These are phyloP conservation scores for Cystobasidiopsis lactophilus DNA, from an alignment of 768 basidiomycete species.

Conservation along the genomic window DNA sequence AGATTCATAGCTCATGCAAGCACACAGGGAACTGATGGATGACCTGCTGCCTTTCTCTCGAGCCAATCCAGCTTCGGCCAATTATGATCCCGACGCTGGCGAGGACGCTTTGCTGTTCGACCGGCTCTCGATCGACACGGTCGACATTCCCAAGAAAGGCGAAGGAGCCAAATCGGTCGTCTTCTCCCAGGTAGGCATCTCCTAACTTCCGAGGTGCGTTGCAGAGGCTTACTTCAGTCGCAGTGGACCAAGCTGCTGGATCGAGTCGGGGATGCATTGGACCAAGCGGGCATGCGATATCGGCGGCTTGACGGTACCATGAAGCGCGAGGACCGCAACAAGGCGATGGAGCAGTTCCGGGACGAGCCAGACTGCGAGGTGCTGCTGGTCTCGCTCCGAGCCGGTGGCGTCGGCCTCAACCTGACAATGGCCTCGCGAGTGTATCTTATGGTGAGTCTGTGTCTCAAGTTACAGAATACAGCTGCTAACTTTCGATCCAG, in stretches of 20 bases:
- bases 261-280: conserved; percentile 30
- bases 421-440: conserved; percentile 81
- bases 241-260: conserved; percentile 13
- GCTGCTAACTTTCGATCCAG: not conserved
- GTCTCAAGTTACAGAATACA: not conserved
- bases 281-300: conserved; percentile 70
- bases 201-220: too few species aligned
- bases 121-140: conserved; percentile 28
- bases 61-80: conserved; percentile 61
- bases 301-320: conserved; percentile 91
- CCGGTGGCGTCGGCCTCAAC: conserved; percentile 91
- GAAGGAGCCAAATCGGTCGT: conserved; percentile 62
- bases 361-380: conserved; percentile 78
- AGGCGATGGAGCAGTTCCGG: conserved; percentile 80
- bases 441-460: conserved; percentile 55
- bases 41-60: conserved; percentile 65
- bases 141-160: conserved; percentile 12
- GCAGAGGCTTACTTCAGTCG: conserved; percentile 23
- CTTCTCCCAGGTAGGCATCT: conserved; percentile 35
- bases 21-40: conserved; percentile 39
- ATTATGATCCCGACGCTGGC: conserved; percentile 62
- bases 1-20: too few species aligned
- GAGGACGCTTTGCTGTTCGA: conserved; percentile 47
- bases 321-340: conserved; percentile 81
- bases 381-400: conserved; percentile 80